These are phyloP conservation scores for Shiraia sp. DNA, from an alignment of 2,329 filamentous ascomycete species.

Conservation along the genomic window DNA sequence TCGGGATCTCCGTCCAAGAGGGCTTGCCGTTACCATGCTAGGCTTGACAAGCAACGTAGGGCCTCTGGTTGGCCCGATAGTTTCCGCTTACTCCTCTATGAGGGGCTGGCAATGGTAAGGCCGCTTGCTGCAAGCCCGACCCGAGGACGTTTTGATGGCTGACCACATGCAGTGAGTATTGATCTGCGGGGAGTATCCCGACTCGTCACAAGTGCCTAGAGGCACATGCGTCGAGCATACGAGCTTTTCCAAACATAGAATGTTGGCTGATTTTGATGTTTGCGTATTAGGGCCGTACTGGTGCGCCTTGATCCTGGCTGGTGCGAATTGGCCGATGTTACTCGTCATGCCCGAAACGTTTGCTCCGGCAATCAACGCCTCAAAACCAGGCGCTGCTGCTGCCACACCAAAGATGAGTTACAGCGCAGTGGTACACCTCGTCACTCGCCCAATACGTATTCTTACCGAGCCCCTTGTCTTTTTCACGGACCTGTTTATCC, in stretches of 20 bases:
- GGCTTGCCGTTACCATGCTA: constrained; percentile 1
- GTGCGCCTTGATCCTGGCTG: constrained; percentile 1
- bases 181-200: no score
- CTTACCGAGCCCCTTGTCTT: not conserved
- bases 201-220: no score
- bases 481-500: constrained; percentile 1
- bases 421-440: not conserved
- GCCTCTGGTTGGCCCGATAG: not conserved
- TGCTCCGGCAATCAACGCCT: constrained; percentile 1
- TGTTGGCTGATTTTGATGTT: not conserved
- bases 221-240: no score
- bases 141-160: no score
- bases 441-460: not conserved
- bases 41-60: not conserved
- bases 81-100: not conserved
- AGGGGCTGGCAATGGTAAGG: constrained; percentile 1
- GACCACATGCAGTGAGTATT: no score
- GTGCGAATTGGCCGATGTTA: not conserved
- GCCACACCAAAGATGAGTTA: not conserved
- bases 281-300: constrained; percentile 1
- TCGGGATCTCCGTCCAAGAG: not conserved
- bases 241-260: no score
- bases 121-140: no score
- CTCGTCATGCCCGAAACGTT: constrained; percentile 1
- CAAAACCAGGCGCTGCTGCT: not conserved